A percentile compares a stretch with the other conserved stretches of the same genome.
Conservation (phyloP, 2,329 filamentous ascomycete species). For the Colletotrichum paranaense region DNA sequence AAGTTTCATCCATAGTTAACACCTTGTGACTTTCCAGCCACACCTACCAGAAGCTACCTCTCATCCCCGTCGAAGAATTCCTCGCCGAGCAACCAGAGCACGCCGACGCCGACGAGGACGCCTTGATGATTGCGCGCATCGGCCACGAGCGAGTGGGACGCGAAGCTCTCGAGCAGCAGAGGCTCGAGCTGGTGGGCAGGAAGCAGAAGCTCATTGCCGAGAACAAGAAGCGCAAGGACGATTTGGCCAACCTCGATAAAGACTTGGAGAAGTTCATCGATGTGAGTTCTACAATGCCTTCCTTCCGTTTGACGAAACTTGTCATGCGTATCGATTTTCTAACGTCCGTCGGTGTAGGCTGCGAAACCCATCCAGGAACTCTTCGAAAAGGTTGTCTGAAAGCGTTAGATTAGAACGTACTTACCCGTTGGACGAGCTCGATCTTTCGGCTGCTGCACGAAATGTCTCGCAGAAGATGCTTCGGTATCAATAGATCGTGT, state of each 20-base stretch:
- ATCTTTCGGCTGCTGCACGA: background rate
- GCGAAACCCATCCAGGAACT: conserved; percentile 89
- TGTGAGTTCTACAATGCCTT: conserved; percentile 57
- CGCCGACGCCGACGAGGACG: conserved; percentile 77
- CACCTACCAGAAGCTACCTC: conserved; percentile 85
- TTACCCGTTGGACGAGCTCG: background rate
- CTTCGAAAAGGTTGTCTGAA: conserved; percentile 78
- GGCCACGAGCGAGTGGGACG: conserved; percentile 89
- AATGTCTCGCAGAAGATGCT: background rate
- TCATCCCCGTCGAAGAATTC: conserved; percentile 88
- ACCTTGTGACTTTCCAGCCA: conserved; percentile 65
- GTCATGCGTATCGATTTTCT: conserved; percentile 29
- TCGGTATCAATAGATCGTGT: background rate
- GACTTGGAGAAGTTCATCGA: conserved; percentile 96
- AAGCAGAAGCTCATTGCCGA: conserved; percentile 72
- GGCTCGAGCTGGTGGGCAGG: conserved; percentile 78
- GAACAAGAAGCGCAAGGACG: conserved; percentile 94
- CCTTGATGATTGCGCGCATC: conserved; percentile 90
- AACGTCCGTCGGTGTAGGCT: conserved; percentile 61
- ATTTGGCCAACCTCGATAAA: conserved; percentile 89
- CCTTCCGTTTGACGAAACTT: background rate
- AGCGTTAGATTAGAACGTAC: background rate
- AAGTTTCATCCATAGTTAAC: conserved; percentile 36
- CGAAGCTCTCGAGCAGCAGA: conserved; percentile 84
- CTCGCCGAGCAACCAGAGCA: conserved; percentile 81